phyloP scores from a whole-genome alignment of 768 basidiomycete genomes.

The Rhodosporidiobolus odoratus region DNA sequence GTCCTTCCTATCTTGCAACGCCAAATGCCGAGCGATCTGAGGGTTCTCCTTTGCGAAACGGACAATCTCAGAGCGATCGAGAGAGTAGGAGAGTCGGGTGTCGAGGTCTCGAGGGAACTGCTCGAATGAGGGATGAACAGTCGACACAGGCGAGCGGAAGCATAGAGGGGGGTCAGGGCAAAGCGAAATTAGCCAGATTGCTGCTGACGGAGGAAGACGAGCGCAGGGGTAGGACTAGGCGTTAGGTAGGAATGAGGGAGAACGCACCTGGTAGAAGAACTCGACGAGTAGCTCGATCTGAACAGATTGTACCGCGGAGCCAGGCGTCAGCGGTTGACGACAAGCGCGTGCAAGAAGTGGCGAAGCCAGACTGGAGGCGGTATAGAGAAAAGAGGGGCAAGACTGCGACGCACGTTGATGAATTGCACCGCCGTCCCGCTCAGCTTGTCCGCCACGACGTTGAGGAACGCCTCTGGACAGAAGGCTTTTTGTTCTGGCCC shows the following conservation, averaged over 20 bases:
- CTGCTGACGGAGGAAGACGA: neutral
- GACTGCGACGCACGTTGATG: conserved; percentile 58
- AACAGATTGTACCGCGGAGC: too few species aligned
- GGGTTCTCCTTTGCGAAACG: conserved; percentile 96
- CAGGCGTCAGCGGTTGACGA: too few species aligned
- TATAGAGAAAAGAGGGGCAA: neutral
- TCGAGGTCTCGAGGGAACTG: conserved; percentile 98
- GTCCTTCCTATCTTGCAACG: conserved; percentile 93
- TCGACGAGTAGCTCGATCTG: conserved; percentile 88
- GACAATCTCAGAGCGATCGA: conserved; percentile 82
- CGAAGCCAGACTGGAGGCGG: neutral
- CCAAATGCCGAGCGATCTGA: conserved; percentile 73
- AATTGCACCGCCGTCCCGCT: conserved; percentile 96
- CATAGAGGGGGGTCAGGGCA: too few species aligned
- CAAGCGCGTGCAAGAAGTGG: too few species aligned
- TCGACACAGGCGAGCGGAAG: too few species aligned
- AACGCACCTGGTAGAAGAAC: conserved; percentile 88
- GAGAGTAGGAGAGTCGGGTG: conserved; percentile 80
- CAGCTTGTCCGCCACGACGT: conserved; percentile 93
- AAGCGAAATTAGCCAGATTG: too few species aligned
- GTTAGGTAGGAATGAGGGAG: neutral
- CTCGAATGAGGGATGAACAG: too few species aligned
- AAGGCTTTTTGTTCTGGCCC: conserved; percentile 83
- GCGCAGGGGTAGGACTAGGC: neutral
- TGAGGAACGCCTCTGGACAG: conserved; percentile 94